Conservation (phyloP, 345 rosid species). For the Draba incana region DNA sequence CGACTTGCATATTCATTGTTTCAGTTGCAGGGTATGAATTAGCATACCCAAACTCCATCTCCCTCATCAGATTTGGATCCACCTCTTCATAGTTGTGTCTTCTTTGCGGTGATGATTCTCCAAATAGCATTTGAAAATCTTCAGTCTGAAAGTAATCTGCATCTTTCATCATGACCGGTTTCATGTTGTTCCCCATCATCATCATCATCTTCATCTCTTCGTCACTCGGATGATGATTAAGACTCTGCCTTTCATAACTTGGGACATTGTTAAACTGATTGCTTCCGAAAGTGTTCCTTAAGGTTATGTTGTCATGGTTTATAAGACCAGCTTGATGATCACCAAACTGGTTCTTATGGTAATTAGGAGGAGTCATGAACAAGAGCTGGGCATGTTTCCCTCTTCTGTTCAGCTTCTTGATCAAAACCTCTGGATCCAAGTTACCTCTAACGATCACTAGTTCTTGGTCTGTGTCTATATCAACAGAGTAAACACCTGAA, state of each 20-base stretch:
- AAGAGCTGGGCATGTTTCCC: conserved; percentile 67
- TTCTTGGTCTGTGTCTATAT: conserved; percentile 56
- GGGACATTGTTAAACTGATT: conserved; percentile 19
- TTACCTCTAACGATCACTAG: conserved; percentile 60
- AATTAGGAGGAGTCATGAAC: conserved; percentile 36
- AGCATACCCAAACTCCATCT: conserved; percentile 35
- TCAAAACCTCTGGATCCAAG: conserved; percentile 51
- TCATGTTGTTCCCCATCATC: conserved; percentile 29
- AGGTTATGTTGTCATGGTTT: conserved; percentile 26
- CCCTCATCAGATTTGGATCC: conserved; percentile 31
- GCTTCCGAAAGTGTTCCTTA: conserved; percentile 23
- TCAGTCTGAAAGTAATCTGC: conserved; percentile 39
- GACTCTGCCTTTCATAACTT: conserved; percentile 26
- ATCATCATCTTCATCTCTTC: conserved; percentile 41
- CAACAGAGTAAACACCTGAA: conserved; percentile 66
- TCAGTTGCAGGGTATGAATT: conserved; percentile 39
- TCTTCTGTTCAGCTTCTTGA: conserved; percentile 55
- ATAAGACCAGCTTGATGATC: conserved; percentile 11
- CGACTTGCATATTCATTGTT: conserved; percentile 33
- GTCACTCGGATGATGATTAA: conserved; percentile 3
- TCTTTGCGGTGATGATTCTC: neutral
- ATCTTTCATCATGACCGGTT: conserved; percentile 34
- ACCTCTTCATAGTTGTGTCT: conserved; percentile 38
- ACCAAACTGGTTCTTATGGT: conserved; percentile 32
- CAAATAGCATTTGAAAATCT: conserved; percentile 29